These are phyloP conservation scores for Powellomyces hirtus DNA, from an alignment of 192 early-diverging fungal species.

Conservation along the genomic window DNA sequence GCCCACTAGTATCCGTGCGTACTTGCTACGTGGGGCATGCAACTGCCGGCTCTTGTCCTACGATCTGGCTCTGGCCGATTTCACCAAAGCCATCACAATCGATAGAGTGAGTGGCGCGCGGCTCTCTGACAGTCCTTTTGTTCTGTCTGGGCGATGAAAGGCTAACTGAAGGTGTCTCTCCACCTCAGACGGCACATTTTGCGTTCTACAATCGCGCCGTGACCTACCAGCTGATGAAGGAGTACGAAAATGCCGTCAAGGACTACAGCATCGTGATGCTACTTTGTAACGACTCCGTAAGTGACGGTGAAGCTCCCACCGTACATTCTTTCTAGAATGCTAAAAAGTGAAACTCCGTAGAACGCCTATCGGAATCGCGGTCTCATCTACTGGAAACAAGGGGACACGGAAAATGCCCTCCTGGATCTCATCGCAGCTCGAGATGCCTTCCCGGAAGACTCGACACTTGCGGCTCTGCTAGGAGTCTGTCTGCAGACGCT, in stretches of 20 bases:
- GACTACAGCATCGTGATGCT: constrained; percentile 57
- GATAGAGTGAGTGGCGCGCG: constrained; percentile 35
- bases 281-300: constrained; percentile 46
- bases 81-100: constrained; percentile 43
- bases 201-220: constrained; percentile 58
- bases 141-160: not conserved
- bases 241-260: constrained; percentile 47
- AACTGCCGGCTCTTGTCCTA: constrained; percentile 44
- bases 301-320: not conserved
- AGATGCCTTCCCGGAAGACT: constrained; percentile 53
- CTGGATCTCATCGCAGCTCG: constrained; percentile 51
- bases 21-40: constrained; percentile 48
- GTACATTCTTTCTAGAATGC: not conserved
- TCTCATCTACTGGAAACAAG: constrained; percentile 56
- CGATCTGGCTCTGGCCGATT: constrained; percentile 42
- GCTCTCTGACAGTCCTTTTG: not conserved
- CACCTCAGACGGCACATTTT: constrained; percentile 35
- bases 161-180: not conserved
- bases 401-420: constrained; percentile 52
- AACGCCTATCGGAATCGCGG: constrained; percentile 57
- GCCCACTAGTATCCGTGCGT: constrained; percentile 53
- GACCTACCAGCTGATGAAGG: constrained; percentile 47
- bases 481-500: constrained; percentile 53
- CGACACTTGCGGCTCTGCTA: constrained; percentile 42
- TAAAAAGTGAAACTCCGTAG: constrained; percentile 14